Evolutionary conservation across 176 grass and related monocot genomes (phyloP).

Genomic region (Luzula sylvatica): DNA sequence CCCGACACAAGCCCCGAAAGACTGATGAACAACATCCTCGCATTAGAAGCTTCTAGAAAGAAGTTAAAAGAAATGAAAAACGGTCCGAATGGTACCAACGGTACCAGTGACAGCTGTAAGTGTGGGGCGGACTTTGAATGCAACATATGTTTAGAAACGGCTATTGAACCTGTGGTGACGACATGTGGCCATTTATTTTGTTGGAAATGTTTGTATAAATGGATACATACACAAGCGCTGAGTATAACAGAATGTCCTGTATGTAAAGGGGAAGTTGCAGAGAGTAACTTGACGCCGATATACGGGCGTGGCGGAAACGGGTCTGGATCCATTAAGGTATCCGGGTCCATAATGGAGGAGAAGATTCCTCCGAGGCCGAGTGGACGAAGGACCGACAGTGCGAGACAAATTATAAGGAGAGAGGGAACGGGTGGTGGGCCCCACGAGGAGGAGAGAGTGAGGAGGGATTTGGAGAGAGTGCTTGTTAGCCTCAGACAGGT

Average conservation of each 20-base stretch:
- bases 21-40: conserved; percentile 42
- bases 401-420: conserved; percentile 37
- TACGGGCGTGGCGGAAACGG: conserved; percentile 57
- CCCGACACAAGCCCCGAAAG: conserved; percentile 30
- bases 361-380: conserved; percentile 51
- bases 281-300: conserved; percentile 56
- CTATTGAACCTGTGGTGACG: conserved; percentile 70
- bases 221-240: conserved; percentile 40
- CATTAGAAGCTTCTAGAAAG: conserved; percentile 37
- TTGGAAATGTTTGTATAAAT: conserved; percentile 76
- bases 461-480: conserved; percentile 13
- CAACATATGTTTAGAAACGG: conserved; percentile 68
- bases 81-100: conserved; percentile 13
- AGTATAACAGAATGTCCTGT: conserved; percentile 60
- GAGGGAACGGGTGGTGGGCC: neutral
- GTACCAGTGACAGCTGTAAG: conserved; percentile 28
- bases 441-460: conserved; percentile 17
- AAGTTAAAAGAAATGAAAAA: conserved; percentile 28
- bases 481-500: conserved; percentile 18
- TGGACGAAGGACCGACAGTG: conserved; percentile 39
- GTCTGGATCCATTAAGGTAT: neutral
- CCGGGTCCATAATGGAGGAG: conserved; percentile 2
- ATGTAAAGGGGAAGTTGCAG: conserved; percentile 61
- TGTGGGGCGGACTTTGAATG: conserved; percentile 60
- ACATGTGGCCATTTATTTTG: conserved; percentile 86